A percentile compares a stretch with the other conserved stretches of the same genome.
Conservation (phyloP, 768 basidiomycete genomes). For the Chalciporus chontae region DNA sequence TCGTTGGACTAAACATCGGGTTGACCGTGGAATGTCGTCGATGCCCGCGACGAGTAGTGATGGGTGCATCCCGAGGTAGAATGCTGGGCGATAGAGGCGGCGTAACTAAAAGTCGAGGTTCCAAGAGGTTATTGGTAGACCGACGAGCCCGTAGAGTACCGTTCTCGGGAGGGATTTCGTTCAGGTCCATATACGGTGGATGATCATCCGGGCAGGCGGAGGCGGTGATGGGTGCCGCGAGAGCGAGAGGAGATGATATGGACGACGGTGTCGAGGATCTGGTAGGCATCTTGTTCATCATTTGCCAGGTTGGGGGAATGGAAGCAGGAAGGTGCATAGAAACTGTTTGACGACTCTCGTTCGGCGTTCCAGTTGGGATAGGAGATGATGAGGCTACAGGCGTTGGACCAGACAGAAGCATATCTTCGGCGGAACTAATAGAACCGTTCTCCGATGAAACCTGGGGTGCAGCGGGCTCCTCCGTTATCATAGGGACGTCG, state of each 20-base stretch:
- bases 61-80: constrained; percentile 49
- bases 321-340: constrained; percentile 41
- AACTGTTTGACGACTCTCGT: constrained; percentile 23
- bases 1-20: constrained; percentile 55
- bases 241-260: constrained; percentile 80
- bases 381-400: constrained; percentile 61
- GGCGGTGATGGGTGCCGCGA: constrained; percentile 81
- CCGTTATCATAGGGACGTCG: constrained; percentile 22
- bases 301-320: constrained; percentile 42
- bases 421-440: constrained; percentile 21
- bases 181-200: constrained; percentile 64
- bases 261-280: constrained; percentile 88
- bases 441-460: constrained; percentile 15
- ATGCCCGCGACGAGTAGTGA: constrained; percentile 50
- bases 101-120: constrained; percentile 64
- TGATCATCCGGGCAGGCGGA: constrained; percentile 55
- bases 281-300: constrained; percentile 51
- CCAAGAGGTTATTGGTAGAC: constrained; percentile 61
- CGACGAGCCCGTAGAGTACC: constrained; percentile 59
- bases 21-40: constrained; percentile 74
- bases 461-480: constrained; percentile 12
- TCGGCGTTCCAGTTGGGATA: constrained; percentile 12
- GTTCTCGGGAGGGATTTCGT: constrained; percentile 40
- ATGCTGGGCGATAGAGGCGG: constrained; percentile 66
- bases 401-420: constrained; percentile 57